Conservation (phyloP, 1,284 basidiomycete genomes). For the Cryptococcus floricola region DNA sequence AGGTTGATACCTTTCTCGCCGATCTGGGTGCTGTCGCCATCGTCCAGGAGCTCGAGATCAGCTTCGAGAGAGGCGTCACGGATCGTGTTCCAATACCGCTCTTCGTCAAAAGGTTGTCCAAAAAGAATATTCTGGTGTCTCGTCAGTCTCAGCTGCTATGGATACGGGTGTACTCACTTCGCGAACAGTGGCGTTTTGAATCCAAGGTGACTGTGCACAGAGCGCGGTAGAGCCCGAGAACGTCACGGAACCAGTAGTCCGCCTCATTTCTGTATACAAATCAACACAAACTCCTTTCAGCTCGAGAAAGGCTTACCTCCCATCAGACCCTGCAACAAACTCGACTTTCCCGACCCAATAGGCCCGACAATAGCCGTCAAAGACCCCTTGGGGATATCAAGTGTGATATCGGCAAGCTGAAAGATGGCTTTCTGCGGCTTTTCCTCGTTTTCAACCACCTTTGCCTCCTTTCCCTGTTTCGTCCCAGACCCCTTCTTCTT, state of each 20-base stretch:
- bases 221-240: constrained; percentile 69
- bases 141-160: background rate
- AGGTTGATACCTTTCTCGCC: constrained; percentile 67
- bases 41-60: constrained; percentile 73
- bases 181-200: constrained; percentile 66
- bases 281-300: constrained; percentile 34
- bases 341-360: constrained; percentile 65
- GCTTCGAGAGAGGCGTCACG: constrained; percentile 69
- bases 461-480: constrained; percentile 26
- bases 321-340: constrained; percentile 61
- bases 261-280: constrained; percentile 59
- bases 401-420: constrained; percentile 58
- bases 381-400: constrained; percentile 66
- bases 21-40: constrained; percentile 82
- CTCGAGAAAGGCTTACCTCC: constrained; percentile 56
- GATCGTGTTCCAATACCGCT: constrained; percentile 71
- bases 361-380: constrained; percentile 74
- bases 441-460: constrained; percentile 13
- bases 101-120: constrained; percentile 72
- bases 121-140: constrained; percentile 72
- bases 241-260: constrained; percentile 58
- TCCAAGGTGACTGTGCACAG: constrained; percentile 74
- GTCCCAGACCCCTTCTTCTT: constrained; percentile 16
- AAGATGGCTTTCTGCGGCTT: constrained; percentile 53
- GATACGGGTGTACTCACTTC: constrained; percentile 35